phyloP scores from a whole-genome alignment of 768 basidiomycete genomes.

The Gyrodon lividus region DNA sequence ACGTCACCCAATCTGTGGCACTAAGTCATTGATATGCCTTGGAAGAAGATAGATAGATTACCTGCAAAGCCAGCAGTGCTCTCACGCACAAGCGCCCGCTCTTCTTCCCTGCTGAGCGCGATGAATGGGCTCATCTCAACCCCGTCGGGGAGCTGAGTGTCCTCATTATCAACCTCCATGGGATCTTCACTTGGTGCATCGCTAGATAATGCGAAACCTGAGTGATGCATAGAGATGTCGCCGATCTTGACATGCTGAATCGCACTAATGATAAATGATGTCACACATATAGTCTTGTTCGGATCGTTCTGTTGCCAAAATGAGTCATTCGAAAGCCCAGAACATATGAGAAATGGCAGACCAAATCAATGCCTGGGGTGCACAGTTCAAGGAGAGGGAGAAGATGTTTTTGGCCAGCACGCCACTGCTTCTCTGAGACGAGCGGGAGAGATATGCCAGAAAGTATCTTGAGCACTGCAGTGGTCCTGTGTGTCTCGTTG shows the following conservation, averaged over 20 bases:
- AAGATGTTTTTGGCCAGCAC: constrained; percentile 85
- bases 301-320: constrained; percentile 63
- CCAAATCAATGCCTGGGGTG: constrained; percentile 89
- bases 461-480: constrained; percentile 84
- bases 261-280: constrained; percentile 72
- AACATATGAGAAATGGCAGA: constrained; percentile 31
- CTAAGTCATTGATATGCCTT: background rate
- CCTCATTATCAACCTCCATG: constrained; percentile 51
- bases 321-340: constrained; percentile 1
- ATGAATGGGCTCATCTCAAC: constrained; percentile 34
- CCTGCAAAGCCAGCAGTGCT: constrained; percentile 80
- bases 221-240: constrained; percentile 64
- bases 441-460: constrained; percentile 75
- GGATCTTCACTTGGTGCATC: constrained; percentile 53
- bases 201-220: constrained; percentile 52
- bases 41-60: constrained; percentile 28
- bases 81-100: constrained; percentile 70
- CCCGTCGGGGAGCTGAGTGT: constrained; percentile 51
- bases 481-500: constrained; percentile 94
- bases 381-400: constrained; percentile 85
- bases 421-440: constrained; percentile 74
- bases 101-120: constrained; percentile 58
- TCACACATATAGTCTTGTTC: constrained; percentile 73
- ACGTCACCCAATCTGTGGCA: constrained; percentile 70
- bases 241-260: constrained; percentile 78